These are phyloP conservation scores for Cornus suecica DNA, from an alignment of 148 eudicot genomes.

Conservation along the genomic window DNA sequence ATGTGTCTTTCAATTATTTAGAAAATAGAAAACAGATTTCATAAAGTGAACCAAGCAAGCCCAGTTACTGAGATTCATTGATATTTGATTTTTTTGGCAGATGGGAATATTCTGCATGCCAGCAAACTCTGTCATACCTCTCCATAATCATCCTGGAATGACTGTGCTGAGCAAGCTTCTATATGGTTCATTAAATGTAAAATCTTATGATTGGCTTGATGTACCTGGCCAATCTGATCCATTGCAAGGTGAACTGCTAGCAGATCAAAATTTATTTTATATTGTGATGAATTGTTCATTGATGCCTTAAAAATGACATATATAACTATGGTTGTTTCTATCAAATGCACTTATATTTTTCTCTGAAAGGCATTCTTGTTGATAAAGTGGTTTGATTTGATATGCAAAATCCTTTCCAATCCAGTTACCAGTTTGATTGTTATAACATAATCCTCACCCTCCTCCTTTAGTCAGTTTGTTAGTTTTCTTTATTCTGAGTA, in stretches of 20 bases:
- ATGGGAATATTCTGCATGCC: conserved; percentile 98
- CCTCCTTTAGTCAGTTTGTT: not conserved
- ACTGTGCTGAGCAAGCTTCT: conserved; percentile 96
- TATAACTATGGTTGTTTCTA: not conserved
- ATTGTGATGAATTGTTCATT: not conserved
- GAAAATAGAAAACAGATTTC: not conserved
- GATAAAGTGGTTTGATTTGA: not conserved
- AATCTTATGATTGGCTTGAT: conserved; percentile 89
- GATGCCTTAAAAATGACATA: not conserved
- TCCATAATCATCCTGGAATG: conserved; percentile 99
- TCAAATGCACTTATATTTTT: not conserved
- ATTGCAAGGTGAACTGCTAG: conserved; percentile 48
- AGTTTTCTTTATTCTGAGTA: not conserved
- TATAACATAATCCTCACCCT: not conserved
- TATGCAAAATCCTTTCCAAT: not conserved
- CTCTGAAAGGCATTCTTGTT: not conserved
- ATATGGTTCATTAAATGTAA: conserved; percentile 78
- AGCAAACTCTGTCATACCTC: conserved; percentile 84
- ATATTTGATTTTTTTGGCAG: conserved; percentile 40
- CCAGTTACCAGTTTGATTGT: not conserved
- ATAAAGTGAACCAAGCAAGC: too few relatives aligned
- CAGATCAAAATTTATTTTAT: not conserved
- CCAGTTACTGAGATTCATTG: not conserved
- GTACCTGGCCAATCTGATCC: conserved; percentile 58
- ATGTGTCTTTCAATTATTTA: not conserved